Evolutionary conservation across 1,284 basidiomycete species (phyloP), one percentile per base, ranked within the genome.

Genomic region (Schizophyllum commune): DNA sequence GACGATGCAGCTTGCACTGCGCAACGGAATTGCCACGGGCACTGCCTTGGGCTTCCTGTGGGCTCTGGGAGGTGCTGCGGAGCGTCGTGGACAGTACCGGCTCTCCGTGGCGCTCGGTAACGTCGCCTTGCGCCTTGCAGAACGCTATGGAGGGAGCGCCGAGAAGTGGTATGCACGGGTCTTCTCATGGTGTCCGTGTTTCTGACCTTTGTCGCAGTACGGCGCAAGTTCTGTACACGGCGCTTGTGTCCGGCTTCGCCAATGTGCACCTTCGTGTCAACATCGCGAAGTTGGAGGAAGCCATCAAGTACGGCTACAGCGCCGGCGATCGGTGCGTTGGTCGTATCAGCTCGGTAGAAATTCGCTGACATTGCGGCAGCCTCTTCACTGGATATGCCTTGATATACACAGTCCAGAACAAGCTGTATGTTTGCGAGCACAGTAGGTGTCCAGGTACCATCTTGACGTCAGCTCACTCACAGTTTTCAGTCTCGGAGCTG

Each of bases 1-100:
- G 86, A 85, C 83, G 0, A 82, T 89, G 60, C 80, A 85, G 68
- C 68, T 86, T n/a, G 84, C 84, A 15, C 71, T 88, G 52, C 75
- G 83, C 84, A 85, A 78, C 61, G 87, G 86, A 1, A 85, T 89
- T 75, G 79, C 83, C 47, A 79, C 85, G 20, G 85, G 85, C 9
- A 84, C 85, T 11, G 82, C 85, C 0, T 70, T 86, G 11, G 86
- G 86, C 5, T 86, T 89, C 69, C 85, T 88, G 67, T 89, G 84
- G 84, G 81, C 82, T n/a, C 69, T 88, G 5, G 82, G 80, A 71
- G 83, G 85, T 85, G 81, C 82, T 32, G 84, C 83, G 4, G 86
- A 88, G 68, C 70, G 78, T 63, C 74, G 81, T 65, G 83, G 83
- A 60, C 68, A 86, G 15, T 87, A 85, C 72, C 77, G 84, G 3